Conservation (phyloP, 805 yeast genomes). For the Priceomyces fermenticarens region DNA sequence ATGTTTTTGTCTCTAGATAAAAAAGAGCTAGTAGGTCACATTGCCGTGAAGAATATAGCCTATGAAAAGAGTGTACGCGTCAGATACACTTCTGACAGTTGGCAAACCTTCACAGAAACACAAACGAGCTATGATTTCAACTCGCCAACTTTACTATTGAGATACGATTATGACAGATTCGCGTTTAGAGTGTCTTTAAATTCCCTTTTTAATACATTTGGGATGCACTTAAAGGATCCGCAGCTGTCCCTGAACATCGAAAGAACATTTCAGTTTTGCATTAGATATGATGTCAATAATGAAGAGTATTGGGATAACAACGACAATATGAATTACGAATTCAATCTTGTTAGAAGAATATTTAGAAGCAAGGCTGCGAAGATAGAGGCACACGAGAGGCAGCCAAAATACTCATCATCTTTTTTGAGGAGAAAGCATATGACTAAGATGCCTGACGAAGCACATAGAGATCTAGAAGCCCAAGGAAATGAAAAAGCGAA, state of each 20-base stretch:
- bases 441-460: conserved; percentile 19
- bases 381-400: conserved; percentile 17
- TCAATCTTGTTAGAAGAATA: conserved; percentile 37
- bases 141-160: conserved; percentile 45
- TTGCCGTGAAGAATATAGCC: conserved; percentile 74
- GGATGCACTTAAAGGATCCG: conserved; percentile 8
- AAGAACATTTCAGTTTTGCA: conserved; percentile 46
- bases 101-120: conserved; percentile 74
- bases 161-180: conserved; percentile 66
- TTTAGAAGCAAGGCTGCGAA: conserved; percentile 6
- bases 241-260: conserved; percentile 9
- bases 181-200: conserved; percentile 58
- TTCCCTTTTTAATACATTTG: conserved; percentile 32
- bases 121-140: conserved; percentile 62
- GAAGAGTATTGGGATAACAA: conserved; percentile 81
- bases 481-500: background rate
- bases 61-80: conserved; percentile 67
- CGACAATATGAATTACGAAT: conserved; percentile 51
- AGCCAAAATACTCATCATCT: conserved; percentile 39
- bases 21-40: conserved; percentile 61
- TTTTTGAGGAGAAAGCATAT: conserved; percentile 32
- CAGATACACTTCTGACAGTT: conserved; percentile 72
- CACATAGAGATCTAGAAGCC: background rate
- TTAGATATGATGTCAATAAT: conserved; percentile 48
- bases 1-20: conserved; percentile 58